Evolutionary conservation across 139 green algal genomes (phyloP), one percentile per base, ranked within the genome.

Genomic region (Coelastrella sp.): DNA sequence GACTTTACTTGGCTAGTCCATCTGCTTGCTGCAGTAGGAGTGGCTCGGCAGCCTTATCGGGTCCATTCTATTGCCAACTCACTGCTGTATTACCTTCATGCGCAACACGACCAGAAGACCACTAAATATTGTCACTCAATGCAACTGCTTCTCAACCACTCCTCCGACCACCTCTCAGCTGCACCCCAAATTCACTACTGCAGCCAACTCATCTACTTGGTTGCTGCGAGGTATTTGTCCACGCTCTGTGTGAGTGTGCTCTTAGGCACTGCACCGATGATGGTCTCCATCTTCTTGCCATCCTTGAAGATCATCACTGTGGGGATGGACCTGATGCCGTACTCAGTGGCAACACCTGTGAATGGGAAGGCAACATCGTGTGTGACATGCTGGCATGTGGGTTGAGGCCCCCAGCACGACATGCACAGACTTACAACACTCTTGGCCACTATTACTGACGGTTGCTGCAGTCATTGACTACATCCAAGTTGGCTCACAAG

Each of bases 261-360:
- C 95, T 99, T 99, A 65, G 98, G 97, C 47, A 99, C 98, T 2
- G 98, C 98, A 71, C 98, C 98, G 86, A 99, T 99, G 85, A 99
- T 97, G 5, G 98, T 98, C 80, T 99, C 98, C 94, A 98, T 94
- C 94, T 99, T 99, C 92, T 98, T 91, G 66, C 98, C 98, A 84
- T 91, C 80, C 87, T 99, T 99, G 94, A 99, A 99, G 74, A 99
- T 95, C 97, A 99, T 99, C 17, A 99, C 96, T 71, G 97, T 99
- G 23, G 97, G 97, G 58, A 99, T 99, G 92, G 91, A 97, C 58
- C 98, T 93, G 89, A 99, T 99, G 81, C 97, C 98, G 90, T 98
- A 99, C 92, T 99, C 97, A 14, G 97, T 99, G 22, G 98, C 98
- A 13, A 99, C 94, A 80, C 68, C 68, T 76, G 92, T 91, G 19